Percentiles rank a stretch among this genome's conserved stretches.
phyloP scores from a whole-genome alignment of 1,284 basidiomycete species.

The Omphalotus olearius region DNA sequence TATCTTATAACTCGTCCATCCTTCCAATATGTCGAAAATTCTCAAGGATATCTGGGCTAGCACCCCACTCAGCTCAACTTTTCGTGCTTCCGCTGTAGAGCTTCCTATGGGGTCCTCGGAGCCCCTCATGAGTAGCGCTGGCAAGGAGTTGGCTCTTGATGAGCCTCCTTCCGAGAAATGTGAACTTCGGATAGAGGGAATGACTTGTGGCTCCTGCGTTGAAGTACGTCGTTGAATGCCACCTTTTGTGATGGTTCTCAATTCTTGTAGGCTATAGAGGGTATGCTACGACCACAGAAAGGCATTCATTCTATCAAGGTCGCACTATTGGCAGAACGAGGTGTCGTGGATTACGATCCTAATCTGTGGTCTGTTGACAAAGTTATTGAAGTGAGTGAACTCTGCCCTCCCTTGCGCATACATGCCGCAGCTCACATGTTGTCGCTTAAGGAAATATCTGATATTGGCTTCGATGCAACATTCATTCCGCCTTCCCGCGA shows the following conservation, averaged over 20 bases:
- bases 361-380: slow-evolving; percentile 77
- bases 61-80: slow-evolving; percentile 20
- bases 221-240: slow-evolving; percentile 50
- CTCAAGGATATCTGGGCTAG: slow-evolving; percentile 27
- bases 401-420: not conserved
- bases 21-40: slow-evolving; percentile 22
- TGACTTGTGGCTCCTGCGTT: slow-evolving; percentile 91
- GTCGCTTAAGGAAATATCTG: slow-evolving; percentile 72
- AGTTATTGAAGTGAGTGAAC: slow-evolving; percentile 66
- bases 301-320: slow-evolving; percentile 91
- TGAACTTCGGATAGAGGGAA: slow-evolving; percentile 82
- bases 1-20: too few relatives aligned
- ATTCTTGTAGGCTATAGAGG: slow-evolving; percentile 78
- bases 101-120: slow-evolving; percentile 28
- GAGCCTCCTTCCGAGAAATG: slow-evolving; percentile 38
- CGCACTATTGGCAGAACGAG: slow-evolving; percentile 91
- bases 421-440: slow-evolving; percentile 14
- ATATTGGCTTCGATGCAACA: slow-evolving; percentile 89
- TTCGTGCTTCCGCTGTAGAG: slow-evolving; percentile 21
- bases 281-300: slow-evolving; percentile 77
- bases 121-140: slow-evolving; percentile 26
- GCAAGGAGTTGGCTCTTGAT: slow-evolving; percentile 17
- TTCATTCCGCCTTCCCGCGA: slow-evolving; percentile 59
- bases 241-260: not conserved
- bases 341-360: slow-evolving; percentile 86